phyloP scores from a whole-genome alignment of 306 rosid species.

The Datisca glomerata region DNA sequence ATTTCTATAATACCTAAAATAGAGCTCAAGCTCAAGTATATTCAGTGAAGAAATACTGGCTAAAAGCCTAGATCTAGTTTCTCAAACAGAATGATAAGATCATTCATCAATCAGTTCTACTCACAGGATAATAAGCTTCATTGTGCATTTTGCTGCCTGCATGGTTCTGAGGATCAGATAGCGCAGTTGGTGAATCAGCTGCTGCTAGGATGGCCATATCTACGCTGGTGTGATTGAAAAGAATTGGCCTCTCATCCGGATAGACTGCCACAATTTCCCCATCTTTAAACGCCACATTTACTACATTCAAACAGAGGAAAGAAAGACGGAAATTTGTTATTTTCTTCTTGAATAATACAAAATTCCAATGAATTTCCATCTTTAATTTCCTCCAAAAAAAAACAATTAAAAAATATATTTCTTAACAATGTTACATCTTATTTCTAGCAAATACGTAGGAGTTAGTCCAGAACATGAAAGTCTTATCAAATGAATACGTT shows the following conservation, averaged over 20 bases:
- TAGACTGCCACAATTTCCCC: neutral
- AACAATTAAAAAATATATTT: neutral
- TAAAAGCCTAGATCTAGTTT: no score
- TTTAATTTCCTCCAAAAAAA: neutral
- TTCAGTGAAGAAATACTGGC: no score
- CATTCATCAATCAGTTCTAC: no score
- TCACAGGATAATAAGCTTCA: no score
- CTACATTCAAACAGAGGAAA: neutral
- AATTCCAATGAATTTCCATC: neutral
- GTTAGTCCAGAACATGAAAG: neutral
- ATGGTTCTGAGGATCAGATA: neutral
- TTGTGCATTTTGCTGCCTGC: no score
- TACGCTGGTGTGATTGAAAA: neutral
- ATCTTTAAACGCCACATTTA: conserved; percentile 1
- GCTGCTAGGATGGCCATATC: neutral
- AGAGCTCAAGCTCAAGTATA: no score
- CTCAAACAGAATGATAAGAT: no score
- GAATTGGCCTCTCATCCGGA: neutral
- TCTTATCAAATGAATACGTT: neutral
- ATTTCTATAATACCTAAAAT: no score
- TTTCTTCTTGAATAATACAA: no score
- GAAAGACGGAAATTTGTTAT: neutral
- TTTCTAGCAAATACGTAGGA: neutral
- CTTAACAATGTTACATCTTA: neutral
- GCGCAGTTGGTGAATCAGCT: neutral